These are phyloP conservation scores for Elaphomyces granulatus DNA, from an alignment of 495 filamentous ascomycete species.

Conservation along the genomic window DNA sequence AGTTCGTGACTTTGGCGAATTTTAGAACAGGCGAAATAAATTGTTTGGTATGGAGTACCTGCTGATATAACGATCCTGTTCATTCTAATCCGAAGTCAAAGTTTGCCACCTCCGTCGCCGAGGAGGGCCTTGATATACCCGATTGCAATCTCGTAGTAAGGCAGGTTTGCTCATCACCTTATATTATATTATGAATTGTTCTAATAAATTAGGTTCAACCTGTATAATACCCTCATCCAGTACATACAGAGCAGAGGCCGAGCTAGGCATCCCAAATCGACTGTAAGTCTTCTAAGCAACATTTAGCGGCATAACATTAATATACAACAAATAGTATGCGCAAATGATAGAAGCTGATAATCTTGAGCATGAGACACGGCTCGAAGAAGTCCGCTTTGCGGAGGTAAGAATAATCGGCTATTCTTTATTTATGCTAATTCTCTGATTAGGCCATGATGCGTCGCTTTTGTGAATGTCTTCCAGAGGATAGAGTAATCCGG, in stretches of 20 bases:
- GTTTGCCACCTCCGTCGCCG: slow-evolving; percentile 82
- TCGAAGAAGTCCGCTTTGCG: slow-evolving; percentile 42
- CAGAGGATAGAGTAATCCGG: slow-evolving; percentile 56
- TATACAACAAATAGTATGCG: slow-evolving; percentile 58
- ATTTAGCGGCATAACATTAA: no score
- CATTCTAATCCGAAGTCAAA: slow-evolving; percentile 10
- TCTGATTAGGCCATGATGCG: slow-evolving; percentile 39
- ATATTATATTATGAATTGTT: neutral
- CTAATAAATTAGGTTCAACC: slow-evolving; percentile 48
- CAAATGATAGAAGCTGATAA: slow-evolving; percentile 70
- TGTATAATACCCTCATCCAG: slow-evolving; percentile 85
- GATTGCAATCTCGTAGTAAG: slow-evolving; percentile 85
- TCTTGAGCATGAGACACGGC: slow-evolving; percentile 34
- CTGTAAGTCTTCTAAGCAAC: slow-evolving; percentile 12
- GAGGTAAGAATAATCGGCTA: slow-evolving; percentile 20
- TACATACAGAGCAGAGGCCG: slow-evolving; percentile 94
- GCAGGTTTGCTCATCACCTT: slow-evolving; percentile 7
- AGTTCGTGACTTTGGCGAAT: slow-evolving; percentile 58
- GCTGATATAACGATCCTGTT: neutral
- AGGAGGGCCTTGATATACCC: slow-evolving; percentile 92
- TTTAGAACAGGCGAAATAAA: slow-evolving; percentile 75
- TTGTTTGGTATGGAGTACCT: slow-evolving; percentile 41
- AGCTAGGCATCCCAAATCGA: slow-evolving; percentile 60
- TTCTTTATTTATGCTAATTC: slow-evolving; percentile 9
- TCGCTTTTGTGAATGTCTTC: slow-evolving; percentile 59